Base-by-base conservation (phyloP, 1,284 basidiomycete species). In the Ustilago shanxiensis region DNA sequence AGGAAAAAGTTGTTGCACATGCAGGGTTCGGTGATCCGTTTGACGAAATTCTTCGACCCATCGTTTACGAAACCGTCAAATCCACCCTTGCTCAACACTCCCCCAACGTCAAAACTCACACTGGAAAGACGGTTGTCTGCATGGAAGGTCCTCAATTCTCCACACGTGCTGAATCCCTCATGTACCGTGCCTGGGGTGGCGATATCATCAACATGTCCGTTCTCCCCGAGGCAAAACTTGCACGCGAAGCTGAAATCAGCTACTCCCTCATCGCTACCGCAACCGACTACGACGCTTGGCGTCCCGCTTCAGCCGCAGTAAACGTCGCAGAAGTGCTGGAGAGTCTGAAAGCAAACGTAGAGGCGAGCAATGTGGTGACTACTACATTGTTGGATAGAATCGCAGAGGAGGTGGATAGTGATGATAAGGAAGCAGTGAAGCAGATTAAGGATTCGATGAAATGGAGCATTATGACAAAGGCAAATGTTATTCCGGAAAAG, bases 141-240 rank as follows among this genome's bases (percentile, higher is more conserved):
- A 99, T 99, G 95, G 96, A 99, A 85, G 96, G 96, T 3, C 95
- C 94, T 28, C 92, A 94, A 88, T 96, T 93, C 87, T 88, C 93
- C 60, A 99, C 96, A 5, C 89, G 96, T 39, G 97, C 96, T 22
- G 96, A 99, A 89, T 95, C 93, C 82, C 84, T 91, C 81, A 96
- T 98, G 95, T 98, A 98, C 87, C 90, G 95, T 44, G 89, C 90
- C 61, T 95, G 93, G 92, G 95, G 95, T 14, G 96, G 79, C 24
- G 84, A 85, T 59, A 83, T 85, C 20, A 85, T 85, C 80, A 86
- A 86, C 77, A 95, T 98, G 95, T 95, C 93, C 67, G 93, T 93
- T 53, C 88, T 99, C 37, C 96, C 96, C 2, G 96, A 99, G 88
- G 92, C 95, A 28, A 99, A 99, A 88, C 89, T 98, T 26, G 96